Evolutionary conservation across 139 green algal genomes (phyloP), one percentile per base, ranked within the genome.

Genomic region (Chlamydomonas schloesseri): DNA sequence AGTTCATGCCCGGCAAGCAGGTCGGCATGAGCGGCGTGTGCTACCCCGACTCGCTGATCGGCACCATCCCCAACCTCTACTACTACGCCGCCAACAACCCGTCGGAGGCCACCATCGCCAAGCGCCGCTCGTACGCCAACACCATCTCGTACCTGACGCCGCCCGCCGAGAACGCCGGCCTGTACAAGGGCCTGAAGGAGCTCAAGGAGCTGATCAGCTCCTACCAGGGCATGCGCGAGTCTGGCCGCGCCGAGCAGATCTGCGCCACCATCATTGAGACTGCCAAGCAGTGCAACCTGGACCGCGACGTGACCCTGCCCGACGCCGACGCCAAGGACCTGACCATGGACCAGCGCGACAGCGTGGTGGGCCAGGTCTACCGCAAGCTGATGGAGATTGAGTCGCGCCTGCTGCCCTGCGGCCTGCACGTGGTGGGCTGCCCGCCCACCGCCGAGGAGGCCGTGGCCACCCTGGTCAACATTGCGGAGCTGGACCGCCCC

Each of bases 1-100:
- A 99, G 94, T 99, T 99, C 95, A 99, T 99, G 98, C 98, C 98
- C 31, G 98, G 98, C 57, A 99, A 99, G 96, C 93, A 96, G 92
- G 97, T 99, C 9, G 98, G 98, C 91, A 99, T 99, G 98, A 94
- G 90, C 23, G 97, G 96, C 83, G 90, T 92, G 71, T 99, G 98
- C 97, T 99, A 99, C 95, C 98, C 98, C 24, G 98, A 99, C 93
- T 95, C 90, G 75, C 95, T 99, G 23, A 99, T 99, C 67, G 97
- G 96, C 86, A 95, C 71, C 93, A 98, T 99, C 87, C 98, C 98
- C 91, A 99, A 99, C 94, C 87, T 99, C 72, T 99, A 99, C 96
- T 99, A 99, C 95, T 99, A 99, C 84, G 98, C 98, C 20, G 98
- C 98, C 90, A 99, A 99, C 96, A 99, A 99, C 95, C 98, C 98